phyloP scores from a whole-genome alignment of 768 basidiomycete genomes.

The Rhodocollybia butyracea region DNA sequence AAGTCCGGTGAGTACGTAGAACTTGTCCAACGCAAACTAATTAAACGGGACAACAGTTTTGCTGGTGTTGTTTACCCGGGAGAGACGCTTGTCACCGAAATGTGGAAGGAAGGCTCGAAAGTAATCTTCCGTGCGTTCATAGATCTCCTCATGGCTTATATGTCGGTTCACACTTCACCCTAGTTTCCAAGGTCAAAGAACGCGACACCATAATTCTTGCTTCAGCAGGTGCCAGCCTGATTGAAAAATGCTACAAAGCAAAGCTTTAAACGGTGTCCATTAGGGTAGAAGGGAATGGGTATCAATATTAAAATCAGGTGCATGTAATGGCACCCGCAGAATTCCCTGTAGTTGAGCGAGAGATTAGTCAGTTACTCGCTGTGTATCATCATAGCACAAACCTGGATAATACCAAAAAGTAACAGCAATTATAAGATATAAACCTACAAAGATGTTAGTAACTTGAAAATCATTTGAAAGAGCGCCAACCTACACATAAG shows the following conservation, averaged over 20 bases:
- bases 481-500: conserved; percentile 53
- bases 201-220: conserved; percentile 67
- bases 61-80: conserved; percentile 92
- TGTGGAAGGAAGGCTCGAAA: conserved; percentile 96
- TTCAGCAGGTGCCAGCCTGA: conserved; percentile 79
- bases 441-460: conserved; percentile 29
- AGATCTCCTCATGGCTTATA: too few relatives aligned
- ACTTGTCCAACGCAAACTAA: background rate
- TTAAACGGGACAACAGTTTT: conserved; percentile 48
- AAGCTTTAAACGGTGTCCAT: conserved; percentile 40
- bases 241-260: conserved; percentile 46
- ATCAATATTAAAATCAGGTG: too few relatives aligned
- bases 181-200: conserved; percentile 91
- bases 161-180: conserved; percentile 7
- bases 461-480: background rate
- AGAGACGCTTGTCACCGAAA: conserved; percentile 91
- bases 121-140: conserved; percentile 83
- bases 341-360: too few relatives aligned
- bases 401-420: conserved; percentile 65
- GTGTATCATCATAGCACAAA: background rate
- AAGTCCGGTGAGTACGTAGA: conserved; percentile 69
- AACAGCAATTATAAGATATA: conserved; percentile 71
- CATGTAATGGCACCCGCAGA: too few relatives aligned
- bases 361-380: background rate
- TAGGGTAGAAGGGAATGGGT: background rate